Conservation (phyloP, 2,329 filamentous ascomycete species). For the Aureobasidium mangrovei region DNA sequence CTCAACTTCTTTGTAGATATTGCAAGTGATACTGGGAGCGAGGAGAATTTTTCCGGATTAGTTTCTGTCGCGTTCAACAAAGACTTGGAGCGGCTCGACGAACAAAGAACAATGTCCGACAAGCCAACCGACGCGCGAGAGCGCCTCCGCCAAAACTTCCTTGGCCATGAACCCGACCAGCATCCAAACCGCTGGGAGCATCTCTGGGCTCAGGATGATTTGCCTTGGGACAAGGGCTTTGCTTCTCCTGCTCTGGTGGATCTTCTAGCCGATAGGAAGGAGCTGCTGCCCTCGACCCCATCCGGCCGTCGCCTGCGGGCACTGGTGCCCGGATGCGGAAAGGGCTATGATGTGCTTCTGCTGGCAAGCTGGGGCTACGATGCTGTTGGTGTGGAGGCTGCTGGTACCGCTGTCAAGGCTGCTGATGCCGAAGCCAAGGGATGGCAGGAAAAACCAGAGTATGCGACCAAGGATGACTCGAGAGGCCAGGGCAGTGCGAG, state of each 20-base stretch:
- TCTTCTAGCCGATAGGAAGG: slow-evolving; percentile 29
- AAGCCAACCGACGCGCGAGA: slow-evolving; percentile 18
- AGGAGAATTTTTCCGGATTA: not conserved
- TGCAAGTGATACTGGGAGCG: not conserved
- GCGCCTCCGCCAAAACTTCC: slow-evolving; percentile 22
- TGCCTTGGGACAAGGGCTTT: slow-evolving; percentile 52
- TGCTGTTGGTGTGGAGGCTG: slow-evolving; percentile 64
- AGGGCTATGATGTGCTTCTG: slow-evolving; percentile 71
- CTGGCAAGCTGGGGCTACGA: slow-evolving; percentile 69
- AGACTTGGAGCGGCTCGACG: not conserved
- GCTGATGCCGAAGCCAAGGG: slow-evolving; percentile 38
- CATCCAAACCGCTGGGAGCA: slow-evolving; percentile 45
- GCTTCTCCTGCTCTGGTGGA: slow-evolving; percentile 53
- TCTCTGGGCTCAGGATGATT: slow-evolving; percentile 46
- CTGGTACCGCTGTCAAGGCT: slow-evolving; percentile 40
- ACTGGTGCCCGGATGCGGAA: slow-evolving; percentile 73
- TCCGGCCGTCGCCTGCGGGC: slow-evolving; percentile 42
- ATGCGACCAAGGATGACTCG: slow-evolving; percentile 34
- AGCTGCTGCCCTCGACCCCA: slow-evolving; percentile 19
- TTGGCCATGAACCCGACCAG: slow-evolving; percentile 17
- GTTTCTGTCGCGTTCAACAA: not conserved
- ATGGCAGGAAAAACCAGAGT: slow-evolving; percentile 30
- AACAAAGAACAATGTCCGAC: not conserved
- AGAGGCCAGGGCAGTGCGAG: slow-evolving; percentile 43
- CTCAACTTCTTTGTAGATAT: not conserved